Base-by-base conservation (phyloP, 2,329 filamentous ascomycete species). In the Akanthomyces uredinophilus region DNA sequence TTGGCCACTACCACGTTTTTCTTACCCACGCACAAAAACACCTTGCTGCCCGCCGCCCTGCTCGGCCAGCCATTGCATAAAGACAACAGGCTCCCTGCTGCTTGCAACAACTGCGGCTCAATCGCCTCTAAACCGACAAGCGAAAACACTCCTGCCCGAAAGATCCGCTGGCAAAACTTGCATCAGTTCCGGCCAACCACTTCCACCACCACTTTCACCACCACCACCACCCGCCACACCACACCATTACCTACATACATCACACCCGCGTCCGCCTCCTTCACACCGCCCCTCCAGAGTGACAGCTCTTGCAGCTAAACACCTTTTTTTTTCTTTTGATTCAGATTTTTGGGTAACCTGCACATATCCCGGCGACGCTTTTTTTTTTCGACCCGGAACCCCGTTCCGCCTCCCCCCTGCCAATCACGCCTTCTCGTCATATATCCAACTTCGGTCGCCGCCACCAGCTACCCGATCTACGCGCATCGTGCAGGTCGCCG, bases 201-300 rank as follows among this genome's bases (percentile, higher is more conserved):
- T 37, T 53, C 57, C 47, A 44, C 49, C 8, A 52, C 57, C 13
- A 60, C 49, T 37, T 53, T 49, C 47, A 44, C 49, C 8, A 27
- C 57, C 18, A 37, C 46, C 27, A 50, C 44, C 18, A 56, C 32
- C 27, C 27, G 27, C 27, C 27, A 35, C 20, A 50, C 44, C 24
- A 51, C 6, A 59, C 44, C n/a, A 18, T n/a, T n/a, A 18, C 8
- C 10, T 8, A 35, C 32, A n/a, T 11, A 35, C 7, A 35, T 35
- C 32, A 39, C 55, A 52, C 37, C 47, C 49, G 32, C 47, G 24
- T 53, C 57, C 18, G 22, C 47, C 37, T 8, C 57, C 47, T 39
- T 60, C 57, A 60, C 57, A 60, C 57, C 57, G 57, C 57, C 39
- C 57, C 57, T 60, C 57, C 24, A 44, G 22, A 24, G 24, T n/a